phyloP scores from a whole-genome alignment of 129 eudicot genomes.

The Silybum marianum region DNA sequence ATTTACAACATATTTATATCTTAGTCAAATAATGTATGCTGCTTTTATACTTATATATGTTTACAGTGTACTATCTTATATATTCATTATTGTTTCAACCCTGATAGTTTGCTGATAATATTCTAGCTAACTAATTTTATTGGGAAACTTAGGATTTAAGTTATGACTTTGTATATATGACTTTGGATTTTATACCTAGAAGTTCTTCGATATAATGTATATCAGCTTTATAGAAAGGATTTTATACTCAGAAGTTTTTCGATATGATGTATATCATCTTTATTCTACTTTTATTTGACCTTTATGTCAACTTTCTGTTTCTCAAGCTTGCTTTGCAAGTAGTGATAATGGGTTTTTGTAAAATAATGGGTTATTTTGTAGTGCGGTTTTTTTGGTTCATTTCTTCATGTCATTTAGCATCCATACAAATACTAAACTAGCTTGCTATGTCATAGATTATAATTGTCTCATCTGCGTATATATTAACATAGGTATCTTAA shows the following conservation, averaged over 20 bases:
- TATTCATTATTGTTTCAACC: background rate
- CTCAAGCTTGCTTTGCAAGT: conserved; percentile 18
- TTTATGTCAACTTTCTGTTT: conserved; percentile 14
- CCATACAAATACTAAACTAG: conserved; percentile 7
- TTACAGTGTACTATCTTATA: conserved; percentile 21
- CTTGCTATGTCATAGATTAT: conserved; percentile 1
- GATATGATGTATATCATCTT: background rate
- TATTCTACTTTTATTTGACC: conserved; percentile 9
- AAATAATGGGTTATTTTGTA: conserved; percentile 2
- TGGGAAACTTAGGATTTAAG: background rate
- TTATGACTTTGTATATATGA: conserved; percentile 13
- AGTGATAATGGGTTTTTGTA: conserved; percentile 9
- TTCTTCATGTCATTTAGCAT: background rate
- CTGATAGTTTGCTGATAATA: conserved; percentile 22
- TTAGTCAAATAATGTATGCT: background rate
- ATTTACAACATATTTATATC: conserved; percentile 14
- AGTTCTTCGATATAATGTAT: background rate
- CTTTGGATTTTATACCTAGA: conserved; percentile 4
- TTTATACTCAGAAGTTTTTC: background rate
- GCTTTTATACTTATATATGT: conserved; percentile 18
- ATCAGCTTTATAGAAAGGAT: background rate
- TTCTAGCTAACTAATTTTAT: conserved; percentile 23
- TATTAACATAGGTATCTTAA: background rate
- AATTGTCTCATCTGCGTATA: background rate
- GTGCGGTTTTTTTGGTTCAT: background rate